Evolutionary conservation across 2,329 filamentous ascomycete genomes (phyloP).

Genomic region (Thelonectria rubi): DNA sequence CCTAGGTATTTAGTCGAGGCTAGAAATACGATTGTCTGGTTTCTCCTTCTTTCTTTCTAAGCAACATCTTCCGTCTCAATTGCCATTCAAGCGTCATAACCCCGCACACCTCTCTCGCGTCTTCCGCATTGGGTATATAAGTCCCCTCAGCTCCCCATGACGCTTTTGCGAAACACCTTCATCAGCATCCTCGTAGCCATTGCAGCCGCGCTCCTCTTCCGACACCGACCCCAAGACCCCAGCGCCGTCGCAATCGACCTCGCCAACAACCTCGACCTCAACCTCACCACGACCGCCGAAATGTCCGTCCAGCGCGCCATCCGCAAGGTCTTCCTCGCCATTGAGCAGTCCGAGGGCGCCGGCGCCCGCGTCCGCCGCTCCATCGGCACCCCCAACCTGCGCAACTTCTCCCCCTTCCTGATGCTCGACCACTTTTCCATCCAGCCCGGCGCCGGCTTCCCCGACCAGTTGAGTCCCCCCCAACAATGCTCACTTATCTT

Average conservation of each 20-base stretch:
- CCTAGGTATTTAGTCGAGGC: not conserved
- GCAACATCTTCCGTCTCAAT: not conserved
- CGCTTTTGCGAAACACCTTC: slow-evolving; percentile 41
- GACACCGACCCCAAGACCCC: slow-evolving; percentile 36
- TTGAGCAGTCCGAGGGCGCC: slow-evolving; percentile 87
- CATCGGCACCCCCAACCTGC: slow-evolving; percentile 83
- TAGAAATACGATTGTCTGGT: not conserved
- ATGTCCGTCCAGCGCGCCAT: slow-evolving; percentile 80
- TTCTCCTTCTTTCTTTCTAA: not conserved
- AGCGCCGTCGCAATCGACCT: slow-evolving; percentile 32
- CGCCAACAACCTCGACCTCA: slow-evolving; percentile 18
- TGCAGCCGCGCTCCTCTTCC: slow-evolving; percentile 41
- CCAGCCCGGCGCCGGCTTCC: slow-evolving; percentile 83
- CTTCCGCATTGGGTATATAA: slow-evolving; percentile 38
- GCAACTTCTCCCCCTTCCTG: slow-evolving; percentile 90
- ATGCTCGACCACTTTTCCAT: slow-evolving; percentile 96
- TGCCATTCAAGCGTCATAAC: slow-evolving; percentile 5
- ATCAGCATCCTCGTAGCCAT: slow-evolving; percentile 44
- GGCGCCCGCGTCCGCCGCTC: slow-evolving; percentile 88
- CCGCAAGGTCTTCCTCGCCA: slow-evolving; percentile 81
- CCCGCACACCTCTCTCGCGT: slow-evolving; percentile 10
- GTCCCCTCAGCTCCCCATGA: slow-evolving; percentile 43
- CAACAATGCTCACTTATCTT: too few species aligned
- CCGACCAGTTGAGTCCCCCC: slow-evolving; percentile 74
- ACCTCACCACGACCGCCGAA: slow-evolving; percentile 47